Evolutionary conservation across 1,284 basidiomycete genomes (phyloP).

Genomic region (Ustanciosporium gigantosporum): DNA sequence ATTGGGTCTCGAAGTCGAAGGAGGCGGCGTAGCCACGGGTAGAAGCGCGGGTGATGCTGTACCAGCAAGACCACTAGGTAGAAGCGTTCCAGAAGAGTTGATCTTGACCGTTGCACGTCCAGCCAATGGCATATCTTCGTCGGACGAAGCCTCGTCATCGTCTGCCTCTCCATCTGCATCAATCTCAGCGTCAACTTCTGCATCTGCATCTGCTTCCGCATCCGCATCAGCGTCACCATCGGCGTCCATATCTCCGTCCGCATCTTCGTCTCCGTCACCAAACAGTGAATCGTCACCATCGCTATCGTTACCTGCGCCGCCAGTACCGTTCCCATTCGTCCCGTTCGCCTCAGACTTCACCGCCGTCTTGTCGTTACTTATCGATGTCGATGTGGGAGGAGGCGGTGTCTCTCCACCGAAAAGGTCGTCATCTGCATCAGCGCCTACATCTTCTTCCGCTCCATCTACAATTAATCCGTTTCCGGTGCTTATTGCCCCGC

Average conservation of each 20-base stretch:
- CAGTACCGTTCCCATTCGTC: neutral
- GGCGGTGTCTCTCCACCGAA: slow-evolving; percentile 38
- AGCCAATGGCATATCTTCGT: slow-evolving; percentile 41
- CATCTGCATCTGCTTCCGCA: slow-evolving; percentile 28
- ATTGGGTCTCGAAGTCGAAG: neutral
- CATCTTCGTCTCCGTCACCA: slow-evolving; percentile 32
- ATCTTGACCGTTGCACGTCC: slow-evolving; percentile 24
- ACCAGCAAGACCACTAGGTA: neutral
- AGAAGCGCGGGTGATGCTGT: slow-evolving; percentile 10
- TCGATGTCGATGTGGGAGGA: slow-evolving; percentile 1
- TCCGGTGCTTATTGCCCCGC: slow-evolving; percentile 8
- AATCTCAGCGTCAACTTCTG: slow-evolving; percentile 31
- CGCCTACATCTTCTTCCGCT: slow-evolving; percentile 16
- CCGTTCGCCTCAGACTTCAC: slow-evolving; percentile 1
- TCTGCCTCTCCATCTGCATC: slow-evolving; percentile 42
- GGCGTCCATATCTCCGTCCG: slow-evolving; percentile 45
- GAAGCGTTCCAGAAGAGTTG: neutral
- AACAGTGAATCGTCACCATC: slow-evolving; percentile 43
- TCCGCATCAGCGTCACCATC: slow-evolving; percentile 44
- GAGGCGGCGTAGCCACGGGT: neutral
- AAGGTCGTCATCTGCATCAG: slow-evolving; percentile 29
- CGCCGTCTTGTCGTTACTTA: slow-evolving; percentile 1
- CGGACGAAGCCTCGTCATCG: slow-evolving; percentile 52
- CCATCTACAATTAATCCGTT: slow-evolving; percentile 22
- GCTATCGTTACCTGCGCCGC: slow-evolving; percentile 8